These are phyloP conservation scores for Candida frijolesensis DNA, from an alignment of 1,139 yeast genomes.

Conservation along the genomic window DNA sequence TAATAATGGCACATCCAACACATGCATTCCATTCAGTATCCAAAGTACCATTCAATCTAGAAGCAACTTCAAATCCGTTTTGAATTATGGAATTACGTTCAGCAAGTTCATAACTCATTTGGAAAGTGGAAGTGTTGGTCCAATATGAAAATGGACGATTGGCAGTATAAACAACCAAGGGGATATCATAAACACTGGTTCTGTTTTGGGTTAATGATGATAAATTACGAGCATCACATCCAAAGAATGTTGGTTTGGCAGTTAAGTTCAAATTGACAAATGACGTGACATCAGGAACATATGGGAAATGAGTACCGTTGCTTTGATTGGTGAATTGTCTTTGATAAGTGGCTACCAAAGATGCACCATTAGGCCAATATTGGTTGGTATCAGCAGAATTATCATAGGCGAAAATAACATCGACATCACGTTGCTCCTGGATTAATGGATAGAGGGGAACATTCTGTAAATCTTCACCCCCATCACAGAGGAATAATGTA, in stretches of 20 bases:
- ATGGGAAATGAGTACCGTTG: conserved; percentile 72
- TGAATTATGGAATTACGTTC: conserved; percentile 64
- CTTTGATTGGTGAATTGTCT: conserved; percentile 70
- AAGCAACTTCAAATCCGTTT: conserved; percentile 80
- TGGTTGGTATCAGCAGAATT: conserved; percentile 52
- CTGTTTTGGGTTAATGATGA: conserved; percentile 43
- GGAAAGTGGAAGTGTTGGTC: conserved; percentile 74
- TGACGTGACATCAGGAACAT: conserved; percentile 76
- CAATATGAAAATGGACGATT: conserved; percentile 69
- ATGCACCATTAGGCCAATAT: conserved; percentile 45
- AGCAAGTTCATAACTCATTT: conserved; percentile 59
- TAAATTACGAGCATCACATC: conserved; percentile 74
- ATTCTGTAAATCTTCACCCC: conserved; percentile 47
- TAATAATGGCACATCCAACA: conserved; percentile 67
- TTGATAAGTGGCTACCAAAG: conserved; percentile 53
- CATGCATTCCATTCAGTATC: conserved; percentile 78
- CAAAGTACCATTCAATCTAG: conserved; percentile 72
- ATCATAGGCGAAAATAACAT: conserved; percentile 46
- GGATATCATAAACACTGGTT: conserved; percentile 49
- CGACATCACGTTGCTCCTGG: conserved; percentile 41
- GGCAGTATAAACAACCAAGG: conserved; percentile 78
- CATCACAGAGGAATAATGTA: conserved; percentile 44
- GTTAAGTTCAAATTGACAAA: conserved; percentile 64
- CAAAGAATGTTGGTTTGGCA: conserved; percentile 77
- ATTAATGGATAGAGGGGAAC: conserved; percentile 44